Conservation (phyloP, 768 basidiomycete genomes). For the Hygrocybe punicea region DNA sequence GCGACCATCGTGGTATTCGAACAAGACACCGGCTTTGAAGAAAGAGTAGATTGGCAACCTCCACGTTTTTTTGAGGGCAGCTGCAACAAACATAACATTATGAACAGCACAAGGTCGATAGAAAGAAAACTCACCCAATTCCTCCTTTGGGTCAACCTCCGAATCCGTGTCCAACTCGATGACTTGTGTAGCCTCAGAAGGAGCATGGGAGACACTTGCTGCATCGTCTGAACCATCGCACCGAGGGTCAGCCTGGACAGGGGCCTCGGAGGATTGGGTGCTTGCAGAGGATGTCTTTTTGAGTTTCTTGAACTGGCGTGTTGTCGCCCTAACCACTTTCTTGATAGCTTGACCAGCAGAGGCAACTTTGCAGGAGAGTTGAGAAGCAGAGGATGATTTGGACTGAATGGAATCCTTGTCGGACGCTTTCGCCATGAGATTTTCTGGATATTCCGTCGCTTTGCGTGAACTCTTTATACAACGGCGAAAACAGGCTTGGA, state of each 20-base stretch:
- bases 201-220: no score
- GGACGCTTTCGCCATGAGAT: no score
- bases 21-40: slow-evolving; percentile 17
- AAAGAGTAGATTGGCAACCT: slow-evolving; percentile 27
- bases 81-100: neutral
- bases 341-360: neutral
- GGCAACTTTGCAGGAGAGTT: neutral
- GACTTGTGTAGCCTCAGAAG: neutral
- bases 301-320: neutral
- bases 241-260: neutral
- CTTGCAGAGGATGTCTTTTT: neutral
- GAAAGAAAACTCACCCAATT: neutral
- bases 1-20: slow-evolving; percentile 16
- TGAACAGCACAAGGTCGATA: slow-evolving; percentile 12
- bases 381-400: neutral
- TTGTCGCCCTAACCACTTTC: neutral
- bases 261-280: neutral
- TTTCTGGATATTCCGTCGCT: no score
- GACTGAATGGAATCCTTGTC: no score
- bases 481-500: no score
- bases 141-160: neutral
- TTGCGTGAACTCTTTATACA: no score
- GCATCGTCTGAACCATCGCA: neutral
- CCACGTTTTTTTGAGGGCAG: slow-evolving; percentile 15
- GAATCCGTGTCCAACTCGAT: neutral